A percentile compares a stretch with the other conserved stretches of the same genome.
phyloP scores from a whole-genome alignment of 140 eudicot species.

The Bidens hawaiensis region DNA sequence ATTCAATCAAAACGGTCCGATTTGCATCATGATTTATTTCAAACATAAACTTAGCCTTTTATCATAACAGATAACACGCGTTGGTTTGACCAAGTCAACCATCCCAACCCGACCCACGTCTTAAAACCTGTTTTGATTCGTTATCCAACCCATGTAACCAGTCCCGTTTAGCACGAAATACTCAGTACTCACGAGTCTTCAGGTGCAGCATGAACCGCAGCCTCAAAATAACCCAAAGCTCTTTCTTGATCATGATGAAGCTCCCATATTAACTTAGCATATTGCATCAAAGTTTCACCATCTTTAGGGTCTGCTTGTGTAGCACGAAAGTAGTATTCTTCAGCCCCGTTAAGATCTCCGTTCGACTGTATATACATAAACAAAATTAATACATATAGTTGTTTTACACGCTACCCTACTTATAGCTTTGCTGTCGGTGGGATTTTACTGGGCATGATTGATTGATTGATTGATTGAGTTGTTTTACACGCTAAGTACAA shows the following conservation, averaged over 20 bases:
- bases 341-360: slow-evolving; percentile 70
- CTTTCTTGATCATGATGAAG: slow-evolving; percentile 58
- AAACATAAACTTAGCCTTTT: background rate
- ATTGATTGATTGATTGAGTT: too few species aligned
- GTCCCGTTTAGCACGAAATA: background rate
- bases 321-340: slow-evolving; percentile 63
- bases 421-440: too few species aligned
- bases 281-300: slow-evolving; percentile 52
- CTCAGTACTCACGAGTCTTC: slow-evolving; percentile 55
- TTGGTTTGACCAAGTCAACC: background rate
- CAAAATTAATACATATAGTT: too few species aligned
- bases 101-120: background rate
- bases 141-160: background rate
- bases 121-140: background rate
- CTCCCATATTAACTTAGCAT: slow-evolving; percentile 83
- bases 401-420: too few species aligned
- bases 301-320: slow-evolving; percentile 60
- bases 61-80: background rate
- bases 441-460: too few species aligned
- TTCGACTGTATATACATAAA: too few species aligned
- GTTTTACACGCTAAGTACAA: too few species aligned
- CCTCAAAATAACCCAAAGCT: slow-evolving; percentile 60
- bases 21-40: background rate
- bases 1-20: background rate
- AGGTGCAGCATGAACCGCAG: slow-evolving; percentile 61